Conservation (phyloP, 495 filamentous ascomycete genomes). For the Diplogelasinospora grovesii region DNA sequence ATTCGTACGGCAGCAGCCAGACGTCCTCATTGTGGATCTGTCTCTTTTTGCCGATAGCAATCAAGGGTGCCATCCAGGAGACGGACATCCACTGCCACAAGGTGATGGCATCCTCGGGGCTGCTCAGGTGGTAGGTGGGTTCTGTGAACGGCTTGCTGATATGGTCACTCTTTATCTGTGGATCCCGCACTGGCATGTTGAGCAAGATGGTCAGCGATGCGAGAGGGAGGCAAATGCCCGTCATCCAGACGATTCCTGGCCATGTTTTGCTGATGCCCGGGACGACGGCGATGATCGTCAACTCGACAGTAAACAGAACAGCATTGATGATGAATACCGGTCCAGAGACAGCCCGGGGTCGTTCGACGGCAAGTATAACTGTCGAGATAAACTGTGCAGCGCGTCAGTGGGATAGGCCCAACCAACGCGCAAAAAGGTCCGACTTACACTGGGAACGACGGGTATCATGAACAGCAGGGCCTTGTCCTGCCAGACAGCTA, state of each 20-base stretch:
- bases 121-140: slow-evolving; percentile 57
- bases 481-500: slow-evolving; percentile 7
- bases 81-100: slow-evolving; percentile 79
- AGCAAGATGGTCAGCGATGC: slow-evolving; percentile 47
- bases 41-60: slow-evolving; percentile 51
- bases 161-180: slow-evolving; percentile 46
- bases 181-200: slow-evolving; percentile 65
- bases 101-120: slow-evolving; percentile 73
- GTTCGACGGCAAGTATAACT: slow-evolving; percentile 20
- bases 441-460: slow-evolving; percentile 21
- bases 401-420: background rate
- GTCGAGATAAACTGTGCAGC: slow-evolving; percentile 12
- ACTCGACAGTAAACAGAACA: slow-evolving; percentile 10
- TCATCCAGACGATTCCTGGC: slow-evolving; percentile 5
- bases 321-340: slow-evolving; percentile 20
- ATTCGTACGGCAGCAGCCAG: slow-evolving; percentile 68
- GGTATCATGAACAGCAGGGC: slow-evolving; percentile 11
- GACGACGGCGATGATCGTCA: slow-evolving; percentile 10
- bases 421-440: background rate
- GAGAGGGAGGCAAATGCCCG: slow-evolving; percentile 11
- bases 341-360: slow-evolving; percentile 16
- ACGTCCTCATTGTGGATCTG: slow-evolving; percentile 72
- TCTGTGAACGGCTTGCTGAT: slow-evolving; percentile 53
- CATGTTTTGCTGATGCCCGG: slow-evolving; percentile 5
- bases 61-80: slow-evolving; percentile 74